These are phyloP conservation scores for Oryza coarctata DNA, from an alignment of 176 grass and related monocot genomes.

Conservation along the genomic window DNA sequence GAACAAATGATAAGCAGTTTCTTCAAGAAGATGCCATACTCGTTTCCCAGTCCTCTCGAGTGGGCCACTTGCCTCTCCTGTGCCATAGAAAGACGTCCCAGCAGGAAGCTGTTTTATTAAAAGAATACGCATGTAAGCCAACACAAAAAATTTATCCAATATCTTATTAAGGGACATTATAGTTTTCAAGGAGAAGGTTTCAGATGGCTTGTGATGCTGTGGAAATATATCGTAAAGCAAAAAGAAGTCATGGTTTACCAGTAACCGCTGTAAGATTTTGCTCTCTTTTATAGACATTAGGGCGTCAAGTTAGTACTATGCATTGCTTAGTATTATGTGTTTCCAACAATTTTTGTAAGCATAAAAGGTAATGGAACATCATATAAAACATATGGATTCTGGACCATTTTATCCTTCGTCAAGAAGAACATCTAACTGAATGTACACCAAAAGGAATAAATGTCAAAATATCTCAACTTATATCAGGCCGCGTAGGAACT, in stretches of 20 bases:
- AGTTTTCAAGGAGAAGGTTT: constrained; percentile 8
- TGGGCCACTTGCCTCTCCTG: constrained; percentile 86
- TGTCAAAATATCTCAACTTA: not conserved
- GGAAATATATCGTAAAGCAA: not conserved
- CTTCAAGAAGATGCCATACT: constrained; percentile 44
- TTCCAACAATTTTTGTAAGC: not conserved
- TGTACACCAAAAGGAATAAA: not conserved
- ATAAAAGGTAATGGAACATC: not conserved
- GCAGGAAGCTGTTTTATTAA: constrained; percentile 60
- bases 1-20: constrained; percentile 1
- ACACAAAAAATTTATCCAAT: not conserved
- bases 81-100: constrained; percentile 87
- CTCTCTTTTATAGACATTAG: not conserved
- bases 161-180: not conserved
- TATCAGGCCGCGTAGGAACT: not conserved
- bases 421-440: not conserved
- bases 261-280: not conserved
- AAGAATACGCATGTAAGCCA: constrained; percentile 24
- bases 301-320: not conserved
- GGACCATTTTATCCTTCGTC: not conserved
- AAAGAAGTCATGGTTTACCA: not conserved
- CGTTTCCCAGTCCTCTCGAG: constrained; percentile 91
- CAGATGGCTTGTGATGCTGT: not conserved
- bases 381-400: not conserved
- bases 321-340: not conserved